Evolutionary conservation across 352 stramenopile genomes (phyloP).

Genomic region (Globisporangium solare): DNA sequence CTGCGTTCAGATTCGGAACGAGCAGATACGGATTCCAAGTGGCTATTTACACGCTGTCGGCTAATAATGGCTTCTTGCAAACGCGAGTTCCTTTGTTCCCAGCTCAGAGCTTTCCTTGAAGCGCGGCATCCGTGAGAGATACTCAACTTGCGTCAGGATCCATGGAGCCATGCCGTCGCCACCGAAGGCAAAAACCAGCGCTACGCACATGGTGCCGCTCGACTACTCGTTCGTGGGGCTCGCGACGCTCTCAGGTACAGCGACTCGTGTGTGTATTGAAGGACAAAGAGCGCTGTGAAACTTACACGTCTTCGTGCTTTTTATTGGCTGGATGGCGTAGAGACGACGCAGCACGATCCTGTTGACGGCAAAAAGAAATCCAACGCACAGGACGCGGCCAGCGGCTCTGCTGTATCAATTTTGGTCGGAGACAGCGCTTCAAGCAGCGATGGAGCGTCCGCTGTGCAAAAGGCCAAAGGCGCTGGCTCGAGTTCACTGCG

Average conservation of each 20-base stretch:
- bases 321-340: constrained; percentile 13
- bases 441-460: constrained; percentile 6
- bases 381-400: not conserved
- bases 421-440: constrained; percentile 3
- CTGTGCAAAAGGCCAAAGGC: not conserved
- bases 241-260: constrained; percentile 37
- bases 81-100: not conserved
- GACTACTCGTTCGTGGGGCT: constrained; percentile 78
- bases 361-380: constrained; percentile 51
- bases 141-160: not conserved
- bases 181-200: not conserved
- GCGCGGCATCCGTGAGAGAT: no score
- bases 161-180: constrained; percentile 4
- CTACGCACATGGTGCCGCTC: constrained; percentile 22
- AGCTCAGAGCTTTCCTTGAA: no score
- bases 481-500: constrained; percentile 34
- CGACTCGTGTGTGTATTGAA: no score
- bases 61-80: constrained; percentile 5
- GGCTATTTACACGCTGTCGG: no score
- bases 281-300: no score
- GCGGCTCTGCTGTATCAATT: constrained; percentile 1
- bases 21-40: no score
- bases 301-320: no score
- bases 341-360: constrained; percentile 58
- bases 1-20: no score